Percentiles rank a stretch among this genome's conserved stretches.
These are phyloP conservation scores for Aspergillus terreus DNA, from an alignment of 2,329 filamentous ascomycete genomes.

Conservation along the genomic window DNA sequence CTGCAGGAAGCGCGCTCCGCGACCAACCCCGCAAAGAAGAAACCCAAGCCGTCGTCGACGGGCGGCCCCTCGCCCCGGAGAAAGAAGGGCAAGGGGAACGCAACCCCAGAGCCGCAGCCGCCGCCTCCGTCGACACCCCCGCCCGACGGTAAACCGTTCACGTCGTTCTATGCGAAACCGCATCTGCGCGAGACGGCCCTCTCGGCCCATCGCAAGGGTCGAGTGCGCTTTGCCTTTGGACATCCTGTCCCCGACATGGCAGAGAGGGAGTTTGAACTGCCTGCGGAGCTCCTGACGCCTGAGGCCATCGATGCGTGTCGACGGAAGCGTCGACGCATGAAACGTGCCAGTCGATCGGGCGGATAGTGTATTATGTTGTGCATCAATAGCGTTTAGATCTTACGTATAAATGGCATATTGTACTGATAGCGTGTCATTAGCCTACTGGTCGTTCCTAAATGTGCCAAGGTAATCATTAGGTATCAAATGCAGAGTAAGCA, in stretches of 20 bases:
- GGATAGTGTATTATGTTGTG: constrained; percentile 4
- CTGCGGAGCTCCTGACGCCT: constrained; percentile 53
- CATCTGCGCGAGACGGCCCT: constrained; percentile 77
- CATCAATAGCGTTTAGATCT: no score
- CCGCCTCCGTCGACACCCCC: constrained; percentile 19
- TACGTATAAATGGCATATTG: no score
- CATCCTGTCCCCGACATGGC: constrained; percentile 70
- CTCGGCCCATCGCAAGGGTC: constrained; percentile 65
- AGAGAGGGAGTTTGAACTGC: constrained; percentile 70
- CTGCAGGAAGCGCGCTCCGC: constrained; percentile 65
- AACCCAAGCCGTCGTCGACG: constrained; percentile 19
- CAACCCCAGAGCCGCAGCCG: constrained; percentile 1
- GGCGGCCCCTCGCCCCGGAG: not conserved
- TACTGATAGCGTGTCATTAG: no score
- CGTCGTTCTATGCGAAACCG: constrained; percentile 79
- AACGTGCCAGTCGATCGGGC: constrained; percentile 24
- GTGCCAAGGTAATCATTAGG: no score
- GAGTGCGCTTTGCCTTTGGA: constrained; percentile 76
- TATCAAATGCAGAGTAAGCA: no score
- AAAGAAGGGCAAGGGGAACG: constrained; percentile 5
- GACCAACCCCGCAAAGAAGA: constrained; percentile 37
- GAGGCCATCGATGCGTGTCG: constrained; percentile 41
- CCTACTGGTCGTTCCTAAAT: no score
- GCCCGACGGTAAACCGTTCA: constrained; percentile 59
- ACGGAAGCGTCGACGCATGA: constrained; percentile 35